phyloP scores from a whole-genome alignment of 1,139 yeast genomes.

The Magnusiomyces ingens region DNA sequence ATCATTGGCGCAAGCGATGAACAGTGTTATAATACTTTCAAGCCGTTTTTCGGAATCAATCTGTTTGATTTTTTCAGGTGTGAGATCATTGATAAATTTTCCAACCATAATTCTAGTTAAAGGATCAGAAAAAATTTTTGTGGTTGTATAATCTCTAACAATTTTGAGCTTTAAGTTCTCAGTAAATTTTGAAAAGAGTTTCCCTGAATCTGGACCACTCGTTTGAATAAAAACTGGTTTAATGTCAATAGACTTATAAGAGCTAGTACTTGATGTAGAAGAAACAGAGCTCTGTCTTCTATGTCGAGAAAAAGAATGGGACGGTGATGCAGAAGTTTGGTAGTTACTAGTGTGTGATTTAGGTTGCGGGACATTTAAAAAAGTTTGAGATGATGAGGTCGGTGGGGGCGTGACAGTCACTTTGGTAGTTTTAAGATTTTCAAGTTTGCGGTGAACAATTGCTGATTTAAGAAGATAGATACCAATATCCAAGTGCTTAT shows the following conservation, averaged over 20 bases:
- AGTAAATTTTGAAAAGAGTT: too few relatives aligned
- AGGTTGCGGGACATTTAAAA: neutral
- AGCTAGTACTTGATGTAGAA: neutral
- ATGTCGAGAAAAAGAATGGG: neutral
- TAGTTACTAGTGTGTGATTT: neutral
- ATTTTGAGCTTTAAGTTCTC: too few relatives aligned
- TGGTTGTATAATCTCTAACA: too few relatives aligned
- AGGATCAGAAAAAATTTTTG: conserved; percentile 5
- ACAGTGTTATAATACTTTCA: neutral
- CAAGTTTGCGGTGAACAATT: neutral
- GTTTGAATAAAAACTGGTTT: too few relatives aligned
- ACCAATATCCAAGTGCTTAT: neutral
- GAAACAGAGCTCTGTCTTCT: conserved; percentile 1
- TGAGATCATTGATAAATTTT: neutral
- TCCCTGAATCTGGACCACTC: too few relatives aligned
- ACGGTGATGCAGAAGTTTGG: neutral
- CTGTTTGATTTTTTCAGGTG: neutral
- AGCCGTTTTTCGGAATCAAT: neutral
- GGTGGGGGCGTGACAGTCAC: neutral
- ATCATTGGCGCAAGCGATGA: conserved; percentile 1
- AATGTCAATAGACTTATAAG: neutral
- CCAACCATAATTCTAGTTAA: neutral
- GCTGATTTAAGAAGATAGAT: neutral
- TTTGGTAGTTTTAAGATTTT: neutral
- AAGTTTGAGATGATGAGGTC: neutral